Evolutionary conservation across 257 asterid species (phyloP), one percentile per base, ranked within the genome.

Genomic region (Galeopsis tetrahit): DNA sequence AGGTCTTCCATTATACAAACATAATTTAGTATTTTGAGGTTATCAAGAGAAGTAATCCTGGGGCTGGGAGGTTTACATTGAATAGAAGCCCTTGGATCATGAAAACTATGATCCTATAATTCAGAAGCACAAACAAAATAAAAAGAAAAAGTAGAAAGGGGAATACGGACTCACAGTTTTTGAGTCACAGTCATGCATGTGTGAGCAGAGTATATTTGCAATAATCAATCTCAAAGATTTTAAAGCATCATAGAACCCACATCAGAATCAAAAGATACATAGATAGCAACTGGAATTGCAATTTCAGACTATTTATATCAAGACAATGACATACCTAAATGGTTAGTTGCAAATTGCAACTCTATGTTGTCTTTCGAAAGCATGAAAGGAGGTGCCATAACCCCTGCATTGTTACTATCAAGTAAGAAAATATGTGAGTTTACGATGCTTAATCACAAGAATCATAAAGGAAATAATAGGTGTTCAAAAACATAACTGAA

Each of bases 301-400:
- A 11, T 63, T 39, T 38, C 33, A 9, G 55, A 44, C 60, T 53
- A 17, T 55, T 11, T 6, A 55, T 36, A 62, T n/a, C 10, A 39
- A 62, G 3, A 8, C 62, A 48, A 39, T 38, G 3, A 8, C 62
- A 48, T 79, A 89, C 96, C 91, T 51, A 89, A 55, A 77, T 89
- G 91, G 59, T 89, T 89, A 65, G 96, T 89, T 5, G 96, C 96
- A 72, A 89, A 89, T 65, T 89, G 96, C 89, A 87, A 42, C 67
- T 89, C 96, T 42, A 87, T 79, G 67, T 80, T 82, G 75, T 89
- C 93, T 53, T 79, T 66, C 2, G 96, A 89, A 68, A 85, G 91
- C 70, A 65, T 66, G 83, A 82, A 87, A 3, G 89, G 91, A 8
- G 86, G 77, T 58, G 85, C 93, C 96, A 89, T 87, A 71, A 89